Conservation (phyloP, 352 stramenopile species). For the Chrysophaeum taylorii region DNA sequence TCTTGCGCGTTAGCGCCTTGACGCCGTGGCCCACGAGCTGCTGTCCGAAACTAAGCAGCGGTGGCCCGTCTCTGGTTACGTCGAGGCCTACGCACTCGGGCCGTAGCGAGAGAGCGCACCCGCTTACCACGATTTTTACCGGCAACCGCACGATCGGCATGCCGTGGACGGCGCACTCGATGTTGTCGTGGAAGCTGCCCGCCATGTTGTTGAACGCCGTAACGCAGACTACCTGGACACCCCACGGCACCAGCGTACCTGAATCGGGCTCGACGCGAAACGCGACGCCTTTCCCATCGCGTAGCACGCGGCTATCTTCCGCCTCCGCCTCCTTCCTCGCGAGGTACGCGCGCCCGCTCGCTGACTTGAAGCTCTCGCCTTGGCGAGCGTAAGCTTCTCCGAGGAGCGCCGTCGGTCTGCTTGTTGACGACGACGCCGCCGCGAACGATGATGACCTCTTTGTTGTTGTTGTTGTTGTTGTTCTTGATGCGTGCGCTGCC, state of each 20-base stretch:
- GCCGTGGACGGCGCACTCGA: slow-evolving; percentile 24
- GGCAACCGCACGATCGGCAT: slow-evolving; percentile 22
- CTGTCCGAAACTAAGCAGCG: slow-evolving; percentile 32
- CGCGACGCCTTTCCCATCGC: slow-evolving; percentile 23
- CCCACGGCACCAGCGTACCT: slow-evolving; percentile 31
- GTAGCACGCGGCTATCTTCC: slow-evolving; percentile 29
- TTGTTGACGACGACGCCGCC: too few relatives aligned
- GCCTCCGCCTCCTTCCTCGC: slow-evolving; percentile 19
- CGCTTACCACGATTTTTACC: slow-evolving; percentile 24
- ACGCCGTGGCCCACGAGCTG: slow-evolving; percentile 10
- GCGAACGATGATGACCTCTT: too few relatives aligned
- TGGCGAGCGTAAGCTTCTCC: too few relatives aligned
- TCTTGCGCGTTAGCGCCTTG: not conserved
- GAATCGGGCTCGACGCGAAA: slow-evolving; percentile 23
- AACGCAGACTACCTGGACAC: slow-evolving; percentile 23
- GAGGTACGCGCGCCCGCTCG: slow-evolving; percentile 22
- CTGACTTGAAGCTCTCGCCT: slow-evolving; percentile 24
- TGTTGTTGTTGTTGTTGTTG: slow-evolving; percentile 3
- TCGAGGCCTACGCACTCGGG: slow-evolving; percentile 30
- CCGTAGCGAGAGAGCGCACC: slow-evolving; percentile 29
- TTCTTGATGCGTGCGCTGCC: slow-evolving; percentile 10
- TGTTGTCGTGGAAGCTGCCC: slow-evolving; percentile 27
- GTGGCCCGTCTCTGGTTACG: slow-evolving; percentile 10
- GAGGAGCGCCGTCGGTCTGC: slow-evolving; percentile 1
- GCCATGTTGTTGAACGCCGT: slow-evolving; percentile 38